Evolutionary conservation across 1,139 yeast genomes (phyloP).

Genomic region (Yamadazyma aaseri): DNA sequence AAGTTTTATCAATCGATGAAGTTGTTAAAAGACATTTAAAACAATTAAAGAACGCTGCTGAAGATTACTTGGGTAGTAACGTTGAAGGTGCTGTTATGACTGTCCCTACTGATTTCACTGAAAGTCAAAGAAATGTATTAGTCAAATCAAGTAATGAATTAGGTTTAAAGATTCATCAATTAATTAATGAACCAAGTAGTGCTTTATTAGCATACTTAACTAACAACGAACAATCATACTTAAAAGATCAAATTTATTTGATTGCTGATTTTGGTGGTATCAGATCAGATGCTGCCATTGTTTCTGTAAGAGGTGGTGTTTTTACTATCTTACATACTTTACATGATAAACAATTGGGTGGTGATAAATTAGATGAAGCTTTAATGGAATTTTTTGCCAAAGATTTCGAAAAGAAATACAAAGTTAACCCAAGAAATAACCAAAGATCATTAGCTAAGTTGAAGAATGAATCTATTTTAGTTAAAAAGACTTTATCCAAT

Average conservation of each 20-base stretch:
- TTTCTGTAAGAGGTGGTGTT: constrained; percentile 91
- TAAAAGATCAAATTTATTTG: constrained; percentile 76
- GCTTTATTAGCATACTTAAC: constrained; percentile 79
- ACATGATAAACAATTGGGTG: constrained; percentile 84
- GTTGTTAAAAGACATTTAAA: constrained; percentile 80
- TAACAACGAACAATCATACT: constrained; percentile 52
- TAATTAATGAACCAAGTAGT: constrained; percentile 90
- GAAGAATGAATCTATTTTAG: constrained; percentile 76
- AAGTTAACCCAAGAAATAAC: constrained; percentile 76
- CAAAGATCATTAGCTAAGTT: constrained; percentile 89
- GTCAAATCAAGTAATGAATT: constrained; percentile 63
- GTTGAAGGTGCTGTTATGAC: constrained; percentile 85
- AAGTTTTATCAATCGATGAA: constrained; percentile 66
- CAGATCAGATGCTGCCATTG: constrained; percentile 93
- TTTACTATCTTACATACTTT: constrained; percentile 85
- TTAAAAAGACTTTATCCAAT: constrained; percentile 90
- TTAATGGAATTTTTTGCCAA: constrained; percentile 83
- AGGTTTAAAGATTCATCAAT: constrained; percentile 79
- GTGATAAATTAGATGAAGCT: constrained; percentile 78
- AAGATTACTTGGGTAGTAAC: constrained; percentile 81
- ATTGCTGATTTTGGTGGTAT: constrained; percentile 98
- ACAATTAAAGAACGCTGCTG: constrained; percentile 85
- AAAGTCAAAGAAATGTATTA: constrained; percentile 67
- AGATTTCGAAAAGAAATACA: constrained; percentile 88
- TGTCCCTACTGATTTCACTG: constrained; percentile 86